Conservation (phyloP, 108 stramenopile genomes). For the Conticribra weissflogii region DNA sequence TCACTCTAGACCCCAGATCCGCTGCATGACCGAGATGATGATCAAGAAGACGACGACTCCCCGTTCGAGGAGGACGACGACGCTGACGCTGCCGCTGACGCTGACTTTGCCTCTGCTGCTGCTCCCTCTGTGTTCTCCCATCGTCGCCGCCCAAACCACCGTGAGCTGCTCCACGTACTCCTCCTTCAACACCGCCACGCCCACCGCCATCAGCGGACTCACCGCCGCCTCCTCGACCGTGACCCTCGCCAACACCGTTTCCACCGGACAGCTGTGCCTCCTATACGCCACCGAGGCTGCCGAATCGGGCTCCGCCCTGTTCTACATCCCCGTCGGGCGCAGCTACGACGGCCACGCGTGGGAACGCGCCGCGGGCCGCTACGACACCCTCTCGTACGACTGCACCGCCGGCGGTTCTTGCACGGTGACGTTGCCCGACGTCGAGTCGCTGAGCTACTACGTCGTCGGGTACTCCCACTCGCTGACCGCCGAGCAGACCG, state of each 20-base stretch:
- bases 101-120: neutral
- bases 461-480: slow-evolving; percentile 3
- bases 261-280: slow-evolving; percentile 17
- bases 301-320: neutral
- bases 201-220: neutral
- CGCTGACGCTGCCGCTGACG: neutral
- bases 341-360: slow-evolving; percentile 34
- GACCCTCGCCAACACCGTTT: slow-evolving; percentile 15
- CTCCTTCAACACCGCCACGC: slow-evolving; percentile 4
- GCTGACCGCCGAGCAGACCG: slow-evolving; percentile 6
- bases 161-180: slow-evolving; percentile 4
- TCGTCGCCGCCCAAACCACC: neutral
- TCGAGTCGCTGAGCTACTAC: neutral
- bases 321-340: slow-evolving; percentile 36
- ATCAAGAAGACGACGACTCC: too few relatives aligned
- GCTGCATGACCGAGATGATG: too few relatives aligned
- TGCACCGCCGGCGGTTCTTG: slow-evolving; percentile 12
- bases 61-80: too few relatives aligned
- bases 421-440: slow-evolving; percentile 8
- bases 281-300: slow-evolving; percentile 9
- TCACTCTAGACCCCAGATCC: too few relatives aligned
- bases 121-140: neutral
- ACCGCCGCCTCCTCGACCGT: slow-evolving; percentile 10
- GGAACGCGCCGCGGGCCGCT: slow-evolving; percentile 26
- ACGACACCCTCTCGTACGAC: slow-evolving; percentile 6